Percentiles rank a stretch among this genome's conserved stretches.
Conservation (phyloP, 2,329 filamentous ascomycete species). For the Talaromyces sp. region DNA sequence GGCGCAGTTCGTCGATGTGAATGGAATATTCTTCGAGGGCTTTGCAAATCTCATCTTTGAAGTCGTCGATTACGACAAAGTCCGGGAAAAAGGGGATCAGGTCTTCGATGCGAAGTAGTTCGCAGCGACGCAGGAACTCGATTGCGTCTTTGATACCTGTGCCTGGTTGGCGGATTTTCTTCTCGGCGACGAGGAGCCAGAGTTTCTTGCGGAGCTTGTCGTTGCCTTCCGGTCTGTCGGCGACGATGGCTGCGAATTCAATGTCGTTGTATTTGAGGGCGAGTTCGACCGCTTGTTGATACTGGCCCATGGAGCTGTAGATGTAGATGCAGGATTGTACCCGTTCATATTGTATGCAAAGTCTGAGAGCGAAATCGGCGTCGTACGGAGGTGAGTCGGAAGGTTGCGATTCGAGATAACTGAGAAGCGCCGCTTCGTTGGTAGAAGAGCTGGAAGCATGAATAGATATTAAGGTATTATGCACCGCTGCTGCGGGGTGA, state of each 20-base stretch:
- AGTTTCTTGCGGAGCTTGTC: conserved; percentile 81
- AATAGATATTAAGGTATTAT: conserved; percentile 95
- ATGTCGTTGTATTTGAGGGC: conserved; percentile 85
- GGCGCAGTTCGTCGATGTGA: conserved; percentile 80
- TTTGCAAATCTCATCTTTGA: conserved; percentile 95
- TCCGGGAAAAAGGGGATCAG: conserved; percentile 98
- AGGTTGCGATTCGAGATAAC: conserved; percentile 86
- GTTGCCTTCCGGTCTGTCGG: conserved; percentile 73
- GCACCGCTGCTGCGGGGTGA: conserved; percentile 77
- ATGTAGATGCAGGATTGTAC: conserved; percentile 95
- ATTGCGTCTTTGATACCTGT: conserved; percentile 90
- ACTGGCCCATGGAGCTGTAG: conserved; percentile 94
- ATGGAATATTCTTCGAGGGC: conserved; percentile 90
- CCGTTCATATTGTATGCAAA: conserved; percentile 91
- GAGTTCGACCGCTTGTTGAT: conserved; percentile 85
- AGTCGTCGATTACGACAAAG: conserved; percentile 97
- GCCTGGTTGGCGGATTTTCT: conserved; percentile 75
- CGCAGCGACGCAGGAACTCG: conserved; percentile 85
- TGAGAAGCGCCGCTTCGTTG: conserved; percentile 78
- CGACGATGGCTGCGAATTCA: conserved; percentile 82
- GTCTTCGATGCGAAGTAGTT: conserved; percentile 90
- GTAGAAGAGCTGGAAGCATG: conserved; percentile 80
- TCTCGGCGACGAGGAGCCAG: conserved; percentile 91
- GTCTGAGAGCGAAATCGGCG: conserved; percentile 87
- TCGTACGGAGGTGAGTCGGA: conserved; percentile 82